Evolutionary conservation across 2,329 filamentous ascomycete genomes (phyloP), one percentile per base, ranked within the genome.

Genomic region (Aspergillus novofumigatus): DNA sequence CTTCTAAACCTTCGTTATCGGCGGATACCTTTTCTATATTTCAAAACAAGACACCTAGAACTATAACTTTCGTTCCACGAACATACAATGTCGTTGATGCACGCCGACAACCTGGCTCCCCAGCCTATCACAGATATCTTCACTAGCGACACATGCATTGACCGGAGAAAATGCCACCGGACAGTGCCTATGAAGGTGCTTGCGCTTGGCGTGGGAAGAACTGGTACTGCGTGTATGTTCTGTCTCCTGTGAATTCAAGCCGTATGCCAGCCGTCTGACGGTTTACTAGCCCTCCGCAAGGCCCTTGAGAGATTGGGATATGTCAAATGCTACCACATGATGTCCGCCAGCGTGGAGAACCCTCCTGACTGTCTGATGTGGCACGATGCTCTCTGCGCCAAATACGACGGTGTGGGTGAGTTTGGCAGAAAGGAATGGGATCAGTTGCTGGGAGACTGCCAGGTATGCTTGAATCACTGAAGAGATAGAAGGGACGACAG

Each of bases 161-260:
- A 91, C 73, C 79, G 84, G 51, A 80, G 84, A 63, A 77, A 85
- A 77, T 86, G 85, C 72, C 81, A 80, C 58, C 85, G 88, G 55
- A 83, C 78, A 32, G 86, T 89, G 52, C 87, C 87, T 35, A 90
- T 91, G 87, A 84, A 84, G 69, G 84, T 91, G 49, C 83, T 91
- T 35, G 82, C 86, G 49, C 80, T 91, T 0, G 88, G 87, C 49
- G 80, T 90, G 20, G 86, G 86, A 55, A 81, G 87, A 61, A 91
- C 87, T 8, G 87, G 87, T 67, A 90, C 88, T 66, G 83, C 86
- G 35, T 90, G 85, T 84, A 79, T 69, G 81, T 77, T 35, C 23
- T 20, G 45, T n/a, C 3, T 14, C 5, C 9, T 23, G 10, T 7
- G 44, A 14, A 25, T 45, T 8, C 23, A 47, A 14, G 8, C 21